Base-by-base conservation (phyloP, 805 yeast species). In the Wickerhamiella azymoides region DNA sequence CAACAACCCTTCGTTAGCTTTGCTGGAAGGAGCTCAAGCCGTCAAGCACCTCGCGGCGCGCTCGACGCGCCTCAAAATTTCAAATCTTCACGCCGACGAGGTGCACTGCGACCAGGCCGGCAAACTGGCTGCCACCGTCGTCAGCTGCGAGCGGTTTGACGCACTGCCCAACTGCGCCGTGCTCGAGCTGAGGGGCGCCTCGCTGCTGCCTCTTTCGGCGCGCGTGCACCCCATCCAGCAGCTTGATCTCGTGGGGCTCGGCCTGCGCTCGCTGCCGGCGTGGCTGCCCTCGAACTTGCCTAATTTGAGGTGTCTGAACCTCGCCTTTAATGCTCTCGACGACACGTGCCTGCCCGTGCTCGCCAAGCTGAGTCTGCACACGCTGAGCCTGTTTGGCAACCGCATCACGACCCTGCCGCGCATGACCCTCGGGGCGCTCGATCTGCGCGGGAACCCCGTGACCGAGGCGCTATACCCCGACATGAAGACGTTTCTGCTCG, bases 381-480 rank as follows among this genome's bases (percentile, higher is more conserved):
- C 56, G 17, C 47, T 56, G 11, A 50, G 55, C 3, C 35, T 56
- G 17, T 52, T 45, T 30, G 50, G 55, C 25, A 56, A 55, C 44
- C 27, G 45, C 6, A 27, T 56, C 9, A 10, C 21, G 36, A 26
- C 26, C 2, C 16, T 32, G 5, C 49, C 49, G 5, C 40, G 33
- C 18, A 28, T 48, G 19, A 39, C 39, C n/a, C 24, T 24, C 19
- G 54, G 39, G 2, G 49, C 50, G 13, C 49, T 56, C 10, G 59
- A 56, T 36, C 16, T 55, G 36, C 47, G 58, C 8, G 36, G 43
- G 2, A 47, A 44, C 13, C 52, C 51, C 3, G 45, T 39, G 9
- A 24, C 47, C 5, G 24, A 41, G 9, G 35, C 13, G 3, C 13
- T 41, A 16, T 48, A 48, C 21, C 48, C 46, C 6, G 42, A 38